Conservation (phyloP, 768 basidiomycete species). For the Phaeotremella skinneri region DNA sequence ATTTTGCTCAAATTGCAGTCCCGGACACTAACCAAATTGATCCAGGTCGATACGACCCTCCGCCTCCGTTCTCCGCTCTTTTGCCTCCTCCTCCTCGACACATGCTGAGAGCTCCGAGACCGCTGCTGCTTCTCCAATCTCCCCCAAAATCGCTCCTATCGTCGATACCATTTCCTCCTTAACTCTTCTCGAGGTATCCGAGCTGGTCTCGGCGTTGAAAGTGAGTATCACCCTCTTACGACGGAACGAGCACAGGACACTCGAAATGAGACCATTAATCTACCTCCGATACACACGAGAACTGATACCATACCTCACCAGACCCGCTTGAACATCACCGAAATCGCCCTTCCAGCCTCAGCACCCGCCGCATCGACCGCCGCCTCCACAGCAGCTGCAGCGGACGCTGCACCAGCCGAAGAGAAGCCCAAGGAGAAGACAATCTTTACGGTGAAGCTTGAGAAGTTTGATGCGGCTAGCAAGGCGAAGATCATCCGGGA, state of each 20-base stretch:
- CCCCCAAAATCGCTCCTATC: constrained; percentile 67
- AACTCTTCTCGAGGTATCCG: constrained; percentile 89
- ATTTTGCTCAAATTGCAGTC: not conserved
- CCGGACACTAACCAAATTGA: constrained; percentile 6
- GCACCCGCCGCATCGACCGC: constrained; percentile 41
- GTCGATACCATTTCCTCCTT: constrained; percentile 89
- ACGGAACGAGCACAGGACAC: too few relatives aligned
- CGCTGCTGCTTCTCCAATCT: constrained; percentile 29
- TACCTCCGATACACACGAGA: too few relatives aligned
- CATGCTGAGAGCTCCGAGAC: constrained; percentile 1
- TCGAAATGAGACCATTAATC: too few relatives aligned
- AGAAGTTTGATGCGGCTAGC: constrained; percentile 83
- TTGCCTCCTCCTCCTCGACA: constrained; percentile 9
- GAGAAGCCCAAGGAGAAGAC: constrained; percentile 99
- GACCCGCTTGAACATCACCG: constrained; percentile 93
- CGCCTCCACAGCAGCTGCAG: constrained; percentile 57
- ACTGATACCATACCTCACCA: constrained; percentile 46
- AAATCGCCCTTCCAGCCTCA: constrained; percentile 78
- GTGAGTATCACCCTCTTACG: constrained; percentile 54
- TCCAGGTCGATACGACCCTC: constrained; percentile 2
- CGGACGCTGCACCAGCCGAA: constrained; percentile 62
- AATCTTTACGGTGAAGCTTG: constrained; percentile 89
- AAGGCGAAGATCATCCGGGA: constrained; percentile 98
- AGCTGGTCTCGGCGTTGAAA: constrained; percentile 88
- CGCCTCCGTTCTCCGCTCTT: not conserved